Conservation (phyloP, 441 rosid genomes). For the Daphne laureola region DNA sequence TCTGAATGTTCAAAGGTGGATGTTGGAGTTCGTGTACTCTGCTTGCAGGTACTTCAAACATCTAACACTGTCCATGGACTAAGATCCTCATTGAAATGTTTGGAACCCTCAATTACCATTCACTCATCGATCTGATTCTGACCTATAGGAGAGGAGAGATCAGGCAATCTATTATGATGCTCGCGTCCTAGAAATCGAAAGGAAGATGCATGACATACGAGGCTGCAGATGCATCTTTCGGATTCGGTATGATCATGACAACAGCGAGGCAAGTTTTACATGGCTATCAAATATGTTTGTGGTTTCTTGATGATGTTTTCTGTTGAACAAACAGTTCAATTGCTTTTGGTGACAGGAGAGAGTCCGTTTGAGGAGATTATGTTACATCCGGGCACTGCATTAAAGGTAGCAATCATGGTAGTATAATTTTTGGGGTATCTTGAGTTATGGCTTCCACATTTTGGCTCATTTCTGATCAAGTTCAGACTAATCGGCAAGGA, state of each 20-base stretch:
- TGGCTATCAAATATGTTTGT: neutral
- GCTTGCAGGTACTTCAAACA: conserved; percentile 46
- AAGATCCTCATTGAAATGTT: too few relatives aligned
- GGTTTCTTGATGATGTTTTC: neutral
- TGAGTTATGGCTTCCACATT: too few relatives aligned
- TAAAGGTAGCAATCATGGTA: too few relatives aligned
- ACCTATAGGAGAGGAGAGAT: conserved; percentile 47
- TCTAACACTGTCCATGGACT: too few relatives aligned
- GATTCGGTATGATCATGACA: conserved; percentile 46
- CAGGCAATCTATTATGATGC: conserved; percentile 54
- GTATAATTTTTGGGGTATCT: too few relatives aligned
- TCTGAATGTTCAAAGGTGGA: conserved; percentile 46
- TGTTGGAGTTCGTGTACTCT: conserved; percentile 50
- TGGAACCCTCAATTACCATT: too few relatives aligned
- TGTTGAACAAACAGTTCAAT: neutral
- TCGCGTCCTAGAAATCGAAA: conserved; percentile 38
- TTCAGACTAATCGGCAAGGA: too few relatives aligned
- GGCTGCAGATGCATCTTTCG: conserved; percentile 59
- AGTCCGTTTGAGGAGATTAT: conserved; percentile 32
- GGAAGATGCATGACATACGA: conserved; percentile 53
- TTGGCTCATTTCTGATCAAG: too few relatives aligned
- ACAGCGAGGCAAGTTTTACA: conserved; percentile 30
- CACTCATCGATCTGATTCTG: too few relatives aligned
- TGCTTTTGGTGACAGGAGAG: conserved; percentile 26
- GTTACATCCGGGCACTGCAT: too few relatives aligned